Evolutionary conservation across 495 filamentous ascomycete genomes (phyloP), one percentile per base, ranked within the genome.

Genomic region (Hypoxylon trugodes): DNA sequence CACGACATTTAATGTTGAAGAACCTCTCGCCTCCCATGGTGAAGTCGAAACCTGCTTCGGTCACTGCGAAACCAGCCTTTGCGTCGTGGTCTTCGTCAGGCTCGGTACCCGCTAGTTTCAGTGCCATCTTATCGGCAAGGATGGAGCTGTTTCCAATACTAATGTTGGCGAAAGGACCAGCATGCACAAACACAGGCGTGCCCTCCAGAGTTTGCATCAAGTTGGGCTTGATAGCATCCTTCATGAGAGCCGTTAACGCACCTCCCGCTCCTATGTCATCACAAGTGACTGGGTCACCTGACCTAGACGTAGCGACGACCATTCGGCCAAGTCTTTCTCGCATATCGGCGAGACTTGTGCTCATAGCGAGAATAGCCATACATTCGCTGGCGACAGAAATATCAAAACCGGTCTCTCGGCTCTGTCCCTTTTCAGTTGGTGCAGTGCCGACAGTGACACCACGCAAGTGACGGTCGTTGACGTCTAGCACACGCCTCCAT

Each of bases 1-100:
- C 92, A 40, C 95, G 89, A 80, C 95, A 98, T 84, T 98, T 98
- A 79, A 98, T 98, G 79, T 98, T 97, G 87, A 98, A 97, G 84
- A 98, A 98, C 24, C 95, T 89, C 83, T 98, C 95, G 48, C 95
- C 95, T 58, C 95, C 95, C 95, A 98, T 98, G 46, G 95, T 97
- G 78, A 98, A 98, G 75, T 98, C 95, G 75, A 98, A 98, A 6
- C 95, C 95, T 40, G 95, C 94, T 76, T 98, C 95, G 7, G 95
- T 98, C 46, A 98, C 88, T n/a, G 96, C 93, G 55, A 95, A 97
- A 6, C 95, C 95, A 10, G 89, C 85, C 81, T 96, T 96, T 67
- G 87, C 80, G 24, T 88, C 79, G 68, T 92, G 86, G 66, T 95
- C 85, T 79, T 98, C 95, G 57, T 97, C 93, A n/a, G 86, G 86